Evolutionary conservation across 1,284 basidiomycete genomes (phyloP).

Genomic region (Irpex rosettiformis): DNA sequence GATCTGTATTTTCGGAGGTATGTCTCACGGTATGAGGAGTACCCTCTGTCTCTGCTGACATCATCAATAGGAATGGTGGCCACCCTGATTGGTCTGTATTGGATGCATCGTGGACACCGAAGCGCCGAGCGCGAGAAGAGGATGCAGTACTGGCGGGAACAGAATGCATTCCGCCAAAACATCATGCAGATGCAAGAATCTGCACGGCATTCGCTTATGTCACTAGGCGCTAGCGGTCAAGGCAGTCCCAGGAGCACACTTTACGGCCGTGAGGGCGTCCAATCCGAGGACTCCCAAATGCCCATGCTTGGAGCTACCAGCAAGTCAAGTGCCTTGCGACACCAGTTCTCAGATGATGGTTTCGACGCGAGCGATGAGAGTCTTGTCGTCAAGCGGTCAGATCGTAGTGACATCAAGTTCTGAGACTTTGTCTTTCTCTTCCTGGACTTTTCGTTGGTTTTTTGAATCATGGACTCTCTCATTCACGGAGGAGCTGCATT

Average conservation of each 20-base stretch:
- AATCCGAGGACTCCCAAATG: conserved; percentile 51
- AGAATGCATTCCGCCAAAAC: conserved; percentile 78
- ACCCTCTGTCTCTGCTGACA: neutral
- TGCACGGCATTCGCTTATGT: conserved; percentile 60
- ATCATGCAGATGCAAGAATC: conserved; percentile 73
- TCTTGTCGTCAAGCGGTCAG: conserved; percentile 22
- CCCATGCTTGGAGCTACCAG: conserved; percentile 47
- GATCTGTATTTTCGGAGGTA: conserved; percentile 68
- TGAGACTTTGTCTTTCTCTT: conserved; percentile 4
- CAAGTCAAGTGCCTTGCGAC: conserved; percentile 53
- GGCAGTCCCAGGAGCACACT: conserved; percentile 39
- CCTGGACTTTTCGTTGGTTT: neutral
- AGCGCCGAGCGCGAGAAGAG: conserved; percentile 77
- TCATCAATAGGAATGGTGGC: conserved; percentile 59
- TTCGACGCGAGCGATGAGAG: conserved; percentile 25
- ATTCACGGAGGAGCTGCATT: neutral
- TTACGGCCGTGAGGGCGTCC: conserved; percentile 40
- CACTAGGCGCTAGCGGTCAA: conserved; percentile 40
- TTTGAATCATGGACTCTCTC: neutral
- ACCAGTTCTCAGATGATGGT: conserved; percentile 52
- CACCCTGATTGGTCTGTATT: conserved; percentile 64
- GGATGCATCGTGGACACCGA: conserved; percentile 68
- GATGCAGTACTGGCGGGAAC: conserved; percentile 84
- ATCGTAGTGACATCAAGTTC: conserved; percentile 17
- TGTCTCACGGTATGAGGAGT: conserved; percentile 23